Evolutionary conservation across 1,284 basidiomycete genomes (phyloP), one percentile per base, ranked within the genome.

Genomic region (Ceratobasidium sp.): DNA sequence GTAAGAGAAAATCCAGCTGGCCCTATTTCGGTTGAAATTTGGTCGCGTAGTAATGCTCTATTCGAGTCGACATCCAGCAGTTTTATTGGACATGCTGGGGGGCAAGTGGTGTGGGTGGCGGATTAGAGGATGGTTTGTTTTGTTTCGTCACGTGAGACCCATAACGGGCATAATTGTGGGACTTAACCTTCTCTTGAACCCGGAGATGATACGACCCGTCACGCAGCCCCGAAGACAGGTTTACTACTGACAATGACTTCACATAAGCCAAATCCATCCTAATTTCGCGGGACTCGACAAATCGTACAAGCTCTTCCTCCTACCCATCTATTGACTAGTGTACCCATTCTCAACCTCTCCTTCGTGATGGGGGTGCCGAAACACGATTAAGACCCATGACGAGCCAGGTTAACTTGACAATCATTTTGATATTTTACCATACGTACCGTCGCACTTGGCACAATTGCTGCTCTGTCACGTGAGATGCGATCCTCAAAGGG

Each of bases 171-270:
- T n/a, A n/a, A n/a, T n/a, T n/a, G n/a, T n/a, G n/a, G n/a, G n/a
- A n/a, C n/a, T n/a, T n/a, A 81, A 26, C 86, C 86, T 80, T 86
- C 86, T 87, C 85, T 95, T 93, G 85, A 95, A 88, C 83, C 95
- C 95, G n/a, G 85, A 84, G 53, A 97, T 83, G 73, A 96, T 90
- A 81, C 89, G 91, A 28, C 87, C 78, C 0, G 95, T 95, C 5
- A 90, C 89, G 81, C 96, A 97, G 77, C 93, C 93, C 92, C 93
- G 95, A 83, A 96, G 95, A 81, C 93, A 90, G 92, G 95, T 63
- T 86, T 83, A 81, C 94, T 95, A 60, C 51, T 73, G n/a, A 76
- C 51, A 6, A 58, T n/a, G n/a, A n/a, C n/a, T n/a, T n/a, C n/a
- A n/a, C n/a, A n/a, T n/a, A n/a, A n/a, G n/a, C n/a, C n/a, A n/a